A percentile compares a stretch with the other conserved stretches of the same genome.
Evolutionary conservation across 257 asterid species (phyloP).

Genomic region (Jacaranda mimosifolia): DNA sequence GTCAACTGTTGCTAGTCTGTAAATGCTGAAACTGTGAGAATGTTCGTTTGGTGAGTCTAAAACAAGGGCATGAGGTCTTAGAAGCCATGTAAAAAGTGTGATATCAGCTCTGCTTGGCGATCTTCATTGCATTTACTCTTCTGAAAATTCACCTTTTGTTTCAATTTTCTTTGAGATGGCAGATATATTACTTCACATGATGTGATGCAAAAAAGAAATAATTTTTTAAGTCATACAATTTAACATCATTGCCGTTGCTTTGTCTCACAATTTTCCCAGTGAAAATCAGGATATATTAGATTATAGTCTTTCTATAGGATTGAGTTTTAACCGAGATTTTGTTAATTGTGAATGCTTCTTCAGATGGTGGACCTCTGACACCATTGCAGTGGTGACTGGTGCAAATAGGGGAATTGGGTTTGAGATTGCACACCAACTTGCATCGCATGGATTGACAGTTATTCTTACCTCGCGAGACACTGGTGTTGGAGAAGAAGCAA

Average conservation of each 20-base stretch:
- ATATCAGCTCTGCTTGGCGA: neutral
- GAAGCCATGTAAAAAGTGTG: neutral
- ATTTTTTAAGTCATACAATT: neutral
- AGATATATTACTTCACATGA: neutral
- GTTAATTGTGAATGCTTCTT: slow-evolving; percentile 12
- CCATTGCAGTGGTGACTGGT: slow-evolving; percentile 93
- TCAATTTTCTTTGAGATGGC: neutral
- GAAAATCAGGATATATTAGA: neutral
- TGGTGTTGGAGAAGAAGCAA: slow-evolving; percentile 73
- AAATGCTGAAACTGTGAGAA: neutral
- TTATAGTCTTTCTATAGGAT: neutral
- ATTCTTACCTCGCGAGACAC: slow-evolving; percentile 79
- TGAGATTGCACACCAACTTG: slow-evolving; percentile 85
- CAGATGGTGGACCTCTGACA: slow-evolving; percentile 92
- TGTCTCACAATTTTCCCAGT: too few species aligned
- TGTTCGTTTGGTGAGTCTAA: neutral
- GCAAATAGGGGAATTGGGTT: slow-evolving; percentile 94
- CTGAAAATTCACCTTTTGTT: slow-evolving; percentile 6
- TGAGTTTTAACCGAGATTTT: neutral
- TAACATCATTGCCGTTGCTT: neutral
- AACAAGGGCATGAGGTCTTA: neutral
- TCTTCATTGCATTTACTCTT: neutral
- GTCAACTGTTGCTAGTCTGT: neutral
- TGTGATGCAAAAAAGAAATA: neutral
- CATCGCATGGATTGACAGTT: slow-evolving; percentile 73